Percentiles rank a stretch among this genome's conserved stretches.
These are phyloP conservation scores for Pseudofabraea citricarpa DNA, from an alignment of 2,329 filamentous ascomycete genomes.

Conservation along the genomic window DNA sequence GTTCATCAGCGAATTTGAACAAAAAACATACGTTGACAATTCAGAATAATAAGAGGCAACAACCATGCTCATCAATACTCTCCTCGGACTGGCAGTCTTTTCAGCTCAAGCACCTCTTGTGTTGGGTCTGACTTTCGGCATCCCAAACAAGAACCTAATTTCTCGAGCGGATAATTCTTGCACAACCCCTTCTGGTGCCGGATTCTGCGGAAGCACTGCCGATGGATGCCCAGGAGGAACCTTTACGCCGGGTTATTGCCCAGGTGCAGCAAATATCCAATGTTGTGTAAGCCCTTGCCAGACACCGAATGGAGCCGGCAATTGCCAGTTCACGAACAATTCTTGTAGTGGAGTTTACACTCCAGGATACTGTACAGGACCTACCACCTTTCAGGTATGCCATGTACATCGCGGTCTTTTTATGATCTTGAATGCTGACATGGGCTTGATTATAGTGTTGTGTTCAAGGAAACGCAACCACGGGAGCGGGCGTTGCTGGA, in stretches of 20 bases:
- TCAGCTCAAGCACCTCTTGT: too few species aligned
- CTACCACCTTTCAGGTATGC: constrained; percentile 10
- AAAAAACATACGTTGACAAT: too few species aligned
- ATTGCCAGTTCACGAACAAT: constrained; percentile 10
- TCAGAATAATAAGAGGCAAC: too few species aligned
- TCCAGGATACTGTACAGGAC: constrained; percentile 13
- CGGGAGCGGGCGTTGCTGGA: constrained; percentile 4
- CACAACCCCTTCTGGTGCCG: too few species aligned
- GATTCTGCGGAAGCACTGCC: too few species aligned
- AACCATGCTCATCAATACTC: too few species aligned
- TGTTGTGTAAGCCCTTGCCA: constrained; percentile 15
- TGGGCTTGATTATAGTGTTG: constrained; percentile 15
- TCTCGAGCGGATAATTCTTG: too few species aligned
- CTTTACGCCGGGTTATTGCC: constrained; percentile 13
- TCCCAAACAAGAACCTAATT: too few species aligned
- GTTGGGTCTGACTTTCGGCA: too few species aligned
- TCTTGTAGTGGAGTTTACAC: constrained; percentile 9
- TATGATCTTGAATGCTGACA: not conserved
- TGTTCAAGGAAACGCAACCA: constrained; percentile 1
- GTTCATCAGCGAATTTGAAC: too few species aligned
- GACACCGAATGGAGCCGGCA: constrained; percentile 8
- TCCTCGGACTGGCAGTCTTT: too few species aligned
- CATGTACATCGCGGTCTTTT: not conserved
- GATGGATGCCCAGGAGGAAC: too few species aligned
- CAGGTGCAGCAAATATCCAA: constrained; percentile 13